Evolutionary conservation across 805 yeast species (phyloP).

Genomic region (Candida boidinii): DNA sequence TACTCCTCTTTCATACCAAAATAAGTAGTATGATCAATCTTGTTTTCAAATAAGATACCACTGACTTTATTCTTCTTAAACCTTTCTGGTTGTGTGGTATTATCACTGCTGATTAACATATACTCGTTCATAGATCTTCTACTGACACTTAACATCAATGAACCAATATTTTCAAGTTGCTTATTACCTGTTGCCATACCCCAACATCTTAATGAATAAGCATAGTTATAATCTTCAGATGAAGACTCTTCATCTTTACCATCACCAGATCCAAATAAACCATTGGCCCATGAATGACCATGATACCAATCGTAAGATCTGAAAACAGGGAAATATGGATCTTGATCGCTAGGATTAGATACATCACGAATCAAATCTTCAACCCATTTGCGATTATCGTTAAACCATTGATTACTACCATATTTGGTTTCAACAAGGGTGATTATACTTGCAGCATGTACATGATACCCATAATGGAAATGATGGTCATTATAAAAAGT

Average conservation of each 20-base stretch:
- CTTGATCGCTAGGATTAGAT: slow-evolving; percentile 49
- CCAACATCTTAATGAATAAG: slow-evolving; percentile 66
- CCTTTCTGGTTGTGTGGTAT: slow-evolving; percentile 40
- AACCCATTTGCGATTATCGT: slow-evolving; percentile 43
- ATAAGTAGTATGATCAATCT: slow-evolving; percentile 64
- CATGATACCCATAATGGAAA: slow-evolving; percentile 78
- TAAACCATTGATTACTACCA: slow-evolving; percentile 45
- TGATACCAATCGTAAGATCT: slow-evolving; percentile 63
- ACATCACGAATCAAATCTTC: slow-evolving; percentile 58
- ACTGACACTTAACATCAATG: slow-evolving; percentile 51
- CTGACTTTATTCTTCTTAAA: slow-evolving; percentile 51
- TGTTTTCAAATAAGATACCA: slow-evolving; percentile 67
- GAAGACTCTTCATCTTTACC: slow-evolving; percentile 68
- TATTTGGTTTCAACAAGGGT: slow-evolving; percentile 50
- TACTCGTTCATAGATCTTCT: slow-evolving; percentile 46
- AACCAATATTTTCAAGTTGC: slow-evolving; percentile 44
- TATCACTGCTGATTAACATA: slow-evolving; percentile 40
- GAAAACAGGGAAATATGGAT: slow-evolving; percentile 51
- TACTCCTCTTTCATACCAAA: slow-evolving; percentile 55
- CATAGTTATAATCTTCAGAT: slow-evolving; percentile 64
- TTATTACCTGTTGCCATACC: slow-evolving; percentile 46
- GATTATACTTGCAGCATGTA: slow-evolving; percentile 76
- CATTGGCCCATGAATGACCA: slow-evolving; percentile 75
- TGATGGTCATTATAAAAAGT: slow-evolving; percentile 81
- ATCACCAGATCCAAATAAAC: slow-evolving; percentile 51